These are phyloP conservation scores for Tinospora cordifolia DNA, from an alignment of 164 flowering plant species.

Conservation along the genomic window DNA sequence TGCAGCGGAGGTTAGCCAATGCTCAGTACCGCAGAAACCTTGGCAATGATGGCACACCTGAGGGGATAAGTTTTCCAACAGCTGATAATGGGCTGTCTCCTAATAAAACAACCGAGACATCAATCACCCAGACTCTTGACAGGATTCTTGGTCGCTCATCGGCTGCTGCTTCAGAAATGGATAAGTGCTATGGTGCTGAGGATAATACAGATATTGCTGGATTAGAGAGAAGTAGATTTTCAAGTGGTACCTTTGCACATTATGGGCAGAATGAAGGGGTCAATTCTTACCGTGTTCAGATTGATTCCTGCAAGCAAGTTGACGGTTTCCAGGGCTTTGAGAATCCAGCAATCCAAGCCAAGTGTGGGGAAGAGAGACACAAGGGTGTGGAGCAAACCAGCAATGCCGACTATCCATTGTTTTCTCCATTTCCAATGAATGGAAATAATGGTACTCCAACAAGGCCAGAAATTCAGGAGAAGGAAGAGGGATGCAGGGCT, in stretches of 20 bases:
- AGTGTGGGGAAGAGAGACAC: conserved; percentile 35
- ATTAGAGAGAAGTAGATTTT: conserved; percentile 8
- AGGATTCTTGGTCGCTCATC: conserved; percentile 38
- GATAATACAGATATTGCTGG: conserved; percentile 5
- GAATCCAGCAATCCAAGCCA: conserved; percentile 21
- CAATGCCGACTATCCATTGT: conserved; percentile 58
- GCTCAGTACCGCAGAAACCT: conserved; percentile 36
- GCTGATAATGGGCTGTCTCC: conserved; percentile 8
- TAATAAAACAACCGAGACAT: conserved; percentile 16
- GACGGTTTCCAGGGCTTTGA: conserved; percentile 18
- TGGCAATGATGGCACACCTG: conserved; percentile 29
- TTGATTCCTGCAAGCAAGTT: conserved; percentile 11
- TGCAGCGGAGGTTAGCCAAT: conserved; percentile 53
- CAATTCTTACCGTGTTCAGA: conserved; percentile 40
- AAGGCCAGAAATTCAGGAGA: conserved; percentile 16
- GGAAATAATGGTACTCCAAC: conserved; percentile 6
- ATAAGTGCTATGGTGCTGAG: conserved; percentile 4
- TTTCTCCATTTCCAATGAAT: conserved; percentile 69
- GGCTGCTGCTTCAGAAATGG: conserved; percentile 17
- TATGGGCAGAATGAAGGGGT: conserved; percentile 16
- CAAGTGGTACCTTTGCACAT: not conserved
- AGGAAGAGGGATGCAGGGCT: conserved; percentile 3
- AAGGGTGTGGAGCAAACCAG: conserved; percentile 59
- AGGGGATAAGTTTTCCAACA: conserved; percentile 16
- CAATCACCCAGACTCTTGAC: conserved; percentile 31